Percentiles rank a stretch among this genome's conserved stretches.
Conservation (phyloP, 805 yeast species). For the Ogataea sp. region DNA sequence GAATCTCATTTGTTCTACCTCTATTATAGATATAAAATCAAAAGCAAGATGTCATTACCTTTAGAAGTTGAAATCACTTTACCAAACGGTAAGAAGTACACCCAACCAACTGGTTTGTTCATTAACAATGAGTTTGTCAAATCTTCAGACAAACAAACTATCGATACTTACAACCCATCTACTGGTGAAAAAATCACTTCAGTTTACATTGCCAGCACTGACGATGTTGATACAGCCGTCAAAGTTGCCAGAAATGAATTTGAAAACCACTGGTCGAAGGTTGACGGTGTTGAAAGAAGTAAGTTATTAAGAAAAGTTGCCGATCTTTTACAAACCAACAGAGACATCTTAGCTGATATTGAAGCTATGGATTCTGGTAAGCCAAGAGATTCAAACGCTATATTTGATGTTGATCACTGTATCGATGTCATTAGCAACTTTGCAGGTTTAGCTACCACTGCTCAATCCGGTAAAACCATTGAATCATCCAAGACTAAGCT, state of each 20-base stretch:
- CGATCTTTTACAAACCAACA: constrained; percentile 37
- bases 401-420: constrained; percentile 51
- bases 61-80: constrained; percentile 11
- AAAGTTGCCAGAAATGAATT: constrained; percentile 45
- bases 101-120: constrained; percentile 79
- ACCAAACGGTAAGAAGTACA: constrained; percentile 49
- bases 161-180: constrained; percentile 50
- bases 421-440: constrained; percentile 51
- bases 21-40: neutral
- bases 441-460: constrained; percentile 73
- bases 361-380: constrained; percentile 59
- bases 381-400: constrained; percentile 42
- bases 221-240: constrained; percentile 49
- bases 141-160: constrained; percentile 46
- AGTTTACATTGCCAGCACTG: constrained; percentile 41
- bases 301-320: constrained; percentile 41
- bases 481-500: constrained; percentile 51
- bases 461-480: constrained; percentile 50
- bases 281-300: constrained; percentile 38
- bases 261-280: constrained; percentile 33
- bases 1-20: neutral
- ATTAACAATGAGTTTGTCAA: constrained; percentile 76
- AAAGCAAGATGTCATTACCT: neutral
- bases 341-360: constrained; percentile 43
- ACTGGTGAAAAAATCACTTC: constrained; percentile 43